Evolutionary conservation across 257 asterid genomes (phyloP).

Genomic region (Knoxia roxburghii): DNA sequence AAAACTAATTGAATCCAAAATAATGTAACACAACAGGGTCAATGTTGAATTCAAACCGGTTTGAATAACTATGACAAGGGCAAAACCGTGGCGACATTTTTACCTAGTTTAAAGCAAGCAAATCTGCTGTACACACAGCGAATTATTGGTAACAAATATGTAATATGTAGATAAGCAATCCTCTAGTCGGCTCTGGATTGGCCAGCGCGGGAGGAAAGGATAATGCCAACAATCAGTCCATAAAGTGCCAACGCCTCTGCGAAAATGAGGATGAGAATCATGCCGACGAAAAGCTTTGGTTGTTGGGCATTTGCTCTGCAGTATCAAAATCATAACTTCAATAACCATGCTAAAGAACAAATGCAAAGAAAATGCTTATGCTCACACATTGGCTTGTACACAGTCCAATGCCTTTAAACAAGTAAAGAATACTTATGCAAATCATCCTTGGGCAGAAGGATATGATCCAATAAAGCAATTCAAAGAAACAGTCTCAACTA

Average conservation of each 20-base stretch:
- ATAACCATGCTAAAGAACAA: not conserved
- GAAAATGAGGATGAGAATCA: slow-evolving; percentile 30
- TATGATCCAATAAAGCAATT: not conserved
- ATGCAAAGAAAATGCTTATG: not conserved
- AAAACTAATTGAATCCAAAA: too few relatives aligned
- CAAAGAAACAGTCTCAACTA: not conserved
- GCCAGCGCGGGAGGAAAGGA: slow-evolving; percentile 31
- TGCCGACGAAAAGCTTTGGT: slow-evolving; percentile 28
- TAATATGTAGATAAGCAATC: not conserved
- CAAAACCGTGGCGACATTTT: slow-evolving; percentile 8
- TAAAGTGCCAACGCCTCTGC: slow-evolving; percentile 29
- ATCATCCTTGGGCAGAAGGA: not conserved
- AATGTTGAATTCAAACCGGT: too few relatives aligned
- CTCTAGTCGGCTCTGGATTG: slow-evolving; percentile 27
- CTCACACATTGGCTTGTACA: not conserved
- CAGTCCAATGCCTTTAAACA: not conserved
- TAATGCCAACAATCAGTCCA: slow-evolving; percentile 27
- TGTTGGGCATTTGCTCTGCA: slow-evolving; percentile 32
- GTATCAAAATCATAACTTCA: not conserved
- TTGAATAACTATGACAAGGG: not conserved
- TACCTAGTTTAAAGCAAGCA: slow-evolving; percentile 3
- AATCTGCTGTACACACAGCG: not conserved
- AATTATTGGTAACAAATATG: not conserved
- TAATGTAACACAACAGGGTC: too few relatives aligned
- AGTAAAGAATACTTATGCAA: not conserved